phyloP scores from a whole-genome alignment of 768 basidiomycete genomes.

The Tubosaeta sp. region DNA sequence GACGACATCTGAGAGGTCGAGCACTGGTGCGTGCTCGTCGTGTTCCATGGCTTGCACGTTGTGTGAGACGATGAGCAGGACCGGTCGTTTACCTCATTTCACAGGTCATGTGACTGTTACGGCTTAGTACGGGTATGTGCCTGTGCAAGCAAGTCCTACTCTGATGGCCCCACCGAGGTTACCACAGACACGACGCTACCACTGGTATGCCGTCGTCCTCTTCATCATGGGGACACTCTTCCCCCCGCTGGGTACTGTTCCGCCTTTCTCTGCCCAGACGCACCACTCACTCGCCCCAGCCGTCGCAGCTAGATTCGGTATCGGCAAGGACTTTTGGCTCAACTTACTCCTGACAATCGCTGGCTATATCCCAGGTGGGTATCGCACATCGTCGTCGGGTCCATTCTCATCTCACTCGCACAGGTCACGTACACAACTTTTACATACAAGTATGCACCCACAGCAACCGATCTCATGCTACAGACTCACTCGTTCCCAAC shows the following conservation, averaged over 20 bases:
- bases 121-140: not conserved
- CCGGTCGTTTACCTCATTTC: slow-evolving; percentile 26
- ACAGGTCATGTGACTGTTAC: slow-evolving; percentile 21
- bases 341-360: slow-evolving; percentile 85
- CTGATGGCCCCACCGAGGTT: slow-evolving; percentile 46
- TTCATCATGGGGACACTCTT: slow-evolving; percentile 89
- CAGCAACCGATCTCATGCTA: not conserved
- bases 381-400: not conserved
- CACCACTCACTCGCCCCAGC: slow-evolving; percentile 43
- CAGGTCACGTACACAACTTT: slow-evolving; percentile 89
- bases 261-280: not conserved
- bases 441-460: slow-evolving; percentile 67
- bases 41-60: slow-evolving; percentile 36
- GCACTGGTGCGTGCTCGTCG: slow-evolving; percentile 58
- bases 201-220: slow-evolving; percentile 76
- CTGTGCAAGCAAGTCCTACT: not conserved
- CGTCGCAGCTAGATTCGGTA: slow-evolving; percentile 89
- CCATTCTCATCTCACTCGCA: slow-evolving; percentile 6
- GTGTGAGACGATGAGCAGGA: slow-evolving; percentile 20
- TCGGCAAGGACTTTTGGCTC: slow-evolving; percentile 88
- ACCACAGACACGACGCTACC: slow-evolving; percentile 57
- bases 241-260: slow-evolving; percentile 75
- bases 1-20: slow-evolving; percentile 80
- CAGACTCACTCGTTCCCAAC: slow-evolving; percentile 5
- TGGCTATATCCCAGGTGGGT: slow-evolving; percentile 82